Conservation (phyloP, 108 stramenopile genomes). For the Parmales sp. region DNA sequence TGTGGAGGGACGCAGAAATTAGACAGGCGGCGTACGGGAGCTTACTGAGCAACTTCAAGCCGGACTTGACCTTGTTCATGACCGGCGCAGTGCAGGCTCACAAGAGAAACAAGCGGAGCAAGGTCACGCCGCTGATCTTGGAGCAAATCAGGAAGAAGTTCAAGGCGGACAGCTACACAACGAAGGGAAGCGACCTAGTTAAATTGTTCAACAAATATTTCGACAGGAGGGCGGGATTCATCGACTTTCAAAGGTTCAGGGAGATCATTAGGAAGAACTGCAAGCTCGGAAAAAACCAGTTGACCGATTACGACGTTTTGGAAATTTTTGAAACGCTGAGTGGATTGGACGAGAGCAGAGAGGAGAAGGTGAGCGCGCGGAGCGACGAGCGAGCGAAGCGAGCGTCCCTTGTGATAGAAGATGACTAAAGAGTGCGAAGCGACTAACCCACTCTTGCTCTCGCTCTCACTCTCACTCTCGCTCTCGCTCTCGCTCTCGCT, state of each 20-base stretch:
- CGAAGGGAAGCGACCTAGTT: background rate
- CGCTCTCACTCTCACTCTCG: no score
- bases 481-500: no score
- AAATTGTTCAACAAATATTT: background rate
- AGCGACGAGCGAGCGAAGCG: no score
- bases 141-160: background rate
- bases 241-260: background rate
- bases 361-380: no score
- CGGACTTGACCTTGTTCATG: background rate
- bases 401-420: no score
- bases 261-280: background rate
- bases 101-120: background rate
- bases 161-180: background rate
- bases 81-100: background rate
- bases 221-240: background rate
- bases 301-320: background rate
- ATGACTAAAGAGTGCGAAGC: no score
- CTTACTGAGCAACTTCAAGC: background rate
- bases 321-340: background rate
- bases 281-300: background rate
- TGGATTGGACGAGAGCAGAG: background rate
- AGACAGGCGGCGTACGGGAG: background rate
- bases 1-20: background rate
- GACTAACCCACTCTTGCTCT: no score
- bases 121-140: background rate